Evolutionary conservation across 148 eudicot species (phyloP), one percentile per base, ranked within the genome.

Genomic region (Rheum nobile): DNA sequence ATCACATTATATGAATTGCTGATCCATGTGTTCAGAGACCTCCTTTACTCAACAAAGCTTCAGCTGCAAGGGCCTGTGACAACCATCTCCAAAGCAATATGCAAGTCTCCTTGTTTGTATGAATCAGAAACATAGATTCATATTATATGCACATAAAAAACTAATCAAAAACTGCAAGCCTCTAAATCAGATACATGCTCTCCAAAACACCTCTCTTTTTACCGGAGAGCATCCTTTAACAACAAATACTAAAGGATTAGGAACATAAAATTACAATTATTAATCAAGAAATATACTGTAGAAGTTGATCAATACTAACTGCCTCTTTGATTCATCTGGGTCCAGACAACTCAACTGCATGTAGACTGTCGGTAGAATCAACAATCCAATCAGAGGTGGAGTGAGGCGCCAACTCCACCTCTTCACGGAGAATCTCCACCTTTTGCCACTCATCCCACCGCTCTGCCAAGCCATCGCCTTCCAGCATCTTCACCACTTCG

Each of bases 401-500:
- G 71, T 71, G 82, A 24, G 84, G 79, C 11, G 75, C 82, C 19
- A 80, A 71, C 65, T 79, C 83, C 5, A 79, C 71, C 38, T 85
- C 88, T 50, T 85, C 80, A 1, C 82, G 83, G 57, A 77, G 72
- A 39, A 85, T 77, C 68, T 83, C 88, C 44, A 74, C 88, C 73
- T 80, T 83, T 31, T 85, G 88, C 86, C 88, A 85, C 57, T 85
- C 86, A 3, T 85, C 86, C 88, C 88, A 85, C 41, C 75, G 26
- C 26, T 73, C 75, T 0, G 75, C 75, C 17, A 73, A 73, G 32
- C 75, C 75, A n/a, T 74, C 76, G 4, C 76, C 76, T 42, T 74
- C 76, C 0, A 74, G 76, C 76, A 74, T 74, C 35, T 67, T 57
- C 1, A 74, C 76, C 0, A 74, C 76, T 10, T 74, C 76, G 6